Base-by-base conservation (phyloP, 2,329 filamentous ascomycete genomes). In the Cladosporium colombiae region DNA sequence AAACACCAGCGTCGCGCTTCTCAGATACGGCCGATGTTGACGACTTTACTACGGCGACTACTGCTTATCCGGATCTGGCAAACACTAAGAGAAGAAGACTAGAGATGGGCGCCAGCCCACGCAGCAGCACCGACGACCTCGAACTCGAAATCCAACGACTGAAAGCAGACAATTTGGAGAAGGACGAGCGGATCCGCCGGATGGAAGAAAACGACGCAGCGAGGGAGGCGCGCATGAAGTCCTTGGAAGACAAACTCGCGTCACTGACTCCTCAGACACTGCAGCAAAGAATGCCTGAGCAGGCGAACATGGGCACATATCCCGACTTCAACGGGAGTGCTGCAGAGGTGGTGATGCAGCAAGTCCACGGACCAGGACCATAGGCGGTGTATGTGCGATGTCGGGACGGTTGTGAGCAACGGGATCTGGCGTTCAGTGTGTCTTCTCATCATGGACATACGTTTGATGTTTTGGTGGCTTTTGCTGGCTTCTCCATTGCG, bases 81-180 rank as follows among this genome's bases (percentile, higher is more conserved):
- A 70, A 69, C 57, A 55, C 27, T 10, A 29, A 31, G 31, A 64
- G 64, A 11, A 64, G 62, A 55, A 66, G 69, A 11, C 44, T 52
- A 6, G 64, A 69, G 8, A 61, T 46, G 27, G 63, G 58, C 44
- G 44, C 40, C 25, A 57, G 49, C 29, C 31, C 44, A 11, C 44
- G 59, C 10, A 56, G 49, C 14, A 75, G 78, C 7, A 53, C 68
- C 10, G 73, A 74, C 14, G 70, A 76, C 46, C 71, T 81, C 25
- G 74, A 76, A 64, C 70, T 70, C 8, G 78, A 82, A 68, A 69
- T 81, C 58, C 79, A 78, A 73, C 73, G 78, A 25, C 71, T 83
- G 25, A 74, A 77, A 35, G 71, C 71, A 13, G 77, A 81, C 66
- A 79, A 78, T 65, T 76, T 78, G 33, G 76, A 79, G 68, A 80